Evolutionary conservation across 2,329 filamentous ascomycete genomes (phyloP), one percentile per base, ranked within the genome.

Genomic region (Capronia epimyces): DNA sequence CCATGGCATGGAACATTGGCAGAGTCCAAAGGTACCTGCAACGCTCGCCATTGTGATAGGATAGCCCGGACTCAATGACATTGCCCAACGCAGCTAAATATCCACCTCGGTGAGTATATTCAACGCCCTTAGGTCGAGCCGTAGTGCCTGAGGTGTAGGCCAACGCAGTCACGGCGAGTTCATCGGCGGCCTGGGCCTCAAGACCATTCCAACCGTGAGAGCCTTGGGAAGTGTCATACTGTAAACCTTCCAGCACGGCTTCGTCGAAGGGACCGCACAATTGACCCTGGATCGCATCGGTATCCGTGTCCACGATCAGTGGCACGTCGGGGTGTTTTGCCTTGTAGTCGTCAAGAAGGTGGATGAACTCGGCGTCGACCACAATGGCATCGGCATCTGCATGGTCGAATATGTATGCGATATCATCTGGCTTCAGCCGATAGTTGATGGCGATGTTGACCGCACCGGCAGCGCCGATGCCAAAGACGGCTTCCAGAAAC

Each of bases 121-220:
- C 83, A 2, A 96, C 91, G 3, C 93, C 93, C 68, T 98, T 97
- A 1, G 93, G 93, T 24, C 80, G 77, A 0, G 90, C 89, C 0
- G 93, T 97, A 1, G 93, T 97, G 3, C 91, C 91, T 22, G 86
- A 93, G 0, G 93, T 98, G 67, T 97, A 97, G 1, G 91, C 88
- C 49, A 98, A 81, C 2, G 90, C 89, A 54, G 97, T 78, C 60
- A 88, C 78, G 53, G 82, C 82, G 59, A 95, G 85, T 66, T 98
- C 93, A 61, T 89, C 78, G 1, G 76, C 72, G 2, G 79, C 79
- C 59, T 89, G 83, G 1, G 80, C 76, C 55, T 87, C 78, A 20
- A 97, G 76, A 0, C 80, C 87, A 12, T 75, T 76, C 91, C 93
- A 98, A 18, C 87, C 89, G 43, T 79, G 78, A 22, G 64, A 66